Conservation (phyloP, 164 flowering plant species). For the Stephania yunnanensis region DNA sequence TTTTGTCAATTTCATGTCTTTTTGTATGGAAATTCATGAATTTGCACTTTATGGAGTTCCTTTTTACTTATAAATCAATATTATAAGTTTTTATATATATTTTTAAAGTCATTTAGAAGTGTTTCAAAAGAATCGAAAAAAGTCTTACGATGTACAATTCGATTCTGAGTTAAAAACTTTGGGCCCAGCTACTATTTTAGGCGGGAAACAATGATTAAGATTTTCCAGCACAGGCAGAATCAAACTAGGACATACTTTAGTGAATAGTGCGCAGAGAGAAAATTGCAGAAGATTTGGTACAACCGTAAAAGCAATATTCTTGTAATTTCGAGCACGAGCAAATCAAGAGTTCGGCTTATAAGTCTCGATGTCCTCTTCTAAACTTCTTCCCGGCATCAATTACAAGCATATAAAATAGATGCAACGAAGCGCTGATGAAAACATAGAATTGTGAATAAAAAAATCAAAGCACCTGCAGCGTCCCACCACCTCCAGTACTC, state of each 20-base stretch:
- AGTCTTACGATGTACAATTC: too few relatives aligned
- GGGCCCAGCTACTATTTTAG: too few relatives aligned
- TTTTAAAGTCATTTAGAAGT: too few relatives aligned
- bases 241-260: background rate
- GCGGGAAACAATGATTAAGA: background rate
- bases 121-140: too few relatives aligned
- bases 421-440: background rate
- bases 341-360: background rate
- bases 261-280: background rate
- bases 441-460: background rate
- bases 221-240: background rate
- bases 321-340: background rate
- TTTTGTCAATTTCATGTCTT: too few relatives aligned
- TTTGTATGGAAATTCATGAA: too few relatives aligned
- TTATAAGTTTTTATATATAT: too few relatives aligned
- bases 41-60: too few relatives aligned
- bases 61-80: too few relatives aligned
- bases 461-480: constrained; percentile 34
- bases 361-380: background rate
- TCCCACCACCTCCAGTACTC: constrained; percentile 62
- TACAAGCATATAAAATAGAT: background rate
- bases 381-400: background rate
- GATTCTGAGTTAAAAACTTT: too few relatives aligned
- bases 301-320: background rate
- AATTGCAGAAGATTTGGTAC: background rate